Evolutionary conservation across 441 rosid species (phyloP), one percentile per base, ranked within the genome.

Genomic region (Mallotus repandus): DNA sequence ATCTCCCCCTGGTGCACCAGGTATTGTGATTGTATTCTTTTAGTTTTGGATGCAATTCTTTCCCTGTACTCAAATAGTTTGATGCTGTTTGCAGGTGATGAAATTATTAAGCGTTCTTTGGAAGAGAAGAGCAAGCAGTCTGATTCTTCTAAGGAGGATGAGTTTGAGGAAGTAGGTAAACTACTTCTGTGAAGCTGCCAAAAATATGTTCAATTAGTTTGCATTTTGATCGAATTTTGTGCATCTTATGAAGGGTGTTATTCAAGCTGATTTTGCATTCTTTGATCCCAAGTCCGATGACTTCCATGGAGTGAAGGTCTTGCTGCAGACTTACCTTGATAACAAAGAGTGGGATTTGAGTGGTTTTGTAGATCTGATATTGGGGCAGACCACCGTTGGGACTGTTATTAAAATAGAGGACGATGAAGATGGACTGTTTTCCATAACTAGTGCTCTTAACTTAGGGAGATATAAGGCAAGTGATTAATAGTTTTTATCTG

Each of bases 251-350:
- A 75, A 94, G 98, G 95, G 82, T 69, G 84, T 67, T 74, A 89
- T 91, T 8, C 95, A 93, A 86, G 94, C 93, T 8, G 99, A 95
- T 78, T 93, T 93, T 76, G 93, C 85, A 16, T 95, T 95, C 85
- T 88, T 91, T 78, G 99, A 93, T 82, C 97, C 96, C 4, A 95
- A 91, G 84, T 70, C 86, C 0, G 80, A 83, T 12, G 97, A 95
- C 65, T 95, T 91, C 66, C 91, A 91, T 11, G 93, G 98, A 10
- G 90, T 88, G 69, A 92, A 89, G 89, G 80, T 80, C 8, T 81
- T 93, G 71, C 73, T 93, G 32, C 91, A 83, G 55, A 78, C 81
- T 73, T 91, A 86, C 80, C 93, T 91, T 49, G 97, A 86, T 80
- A 83, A 87, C 58, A 74, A 77, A 76, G 80, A 88, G 71, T 95